Percentiles rank a stretch among this genome's conserved stretches.
Conservation (phyloP, 2,329 filamentous ascomycete genomes). For the Coniochaeta ligniaria region DNA sequence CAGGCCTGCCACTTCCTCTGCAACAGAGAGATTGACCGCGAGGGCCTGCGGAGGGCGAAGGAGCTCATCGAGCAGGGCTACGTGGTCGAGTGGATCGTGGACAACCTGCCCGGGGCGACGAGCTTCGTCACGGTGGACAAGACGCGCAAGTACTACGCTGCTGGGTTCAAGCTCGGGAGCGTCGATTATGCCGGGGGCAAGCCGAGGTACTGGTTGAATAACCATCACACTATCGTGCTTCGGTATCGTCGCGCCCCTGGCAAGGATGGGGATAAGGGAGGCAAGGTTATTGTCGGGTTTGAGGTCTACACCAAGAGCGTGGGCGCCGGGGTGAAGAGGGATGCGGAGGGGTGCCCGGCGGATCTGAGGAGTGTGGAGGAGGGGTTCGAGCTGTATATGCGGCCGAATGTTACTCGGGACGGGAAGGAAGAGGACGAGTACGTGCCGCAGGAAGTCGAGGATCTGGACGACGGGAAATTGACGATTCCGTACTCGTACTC, state of each 20-base stretch:
- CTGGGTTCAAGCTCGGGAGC: constrained; percentile 83
- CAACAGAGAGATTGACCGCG: constrained; percentile 55
- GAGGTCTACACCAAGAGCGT: constrained; percentile 88
- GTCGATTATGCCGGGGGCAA: constrained; percentile 56
- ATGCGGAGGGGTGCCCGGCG: constrained; percentile 58
- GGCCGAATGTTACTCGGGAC: constrained; percentile 52
- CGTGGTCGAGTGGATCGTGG: constrained; percentile 88
- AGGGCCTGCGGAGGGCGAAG: constrained; percentile 59
- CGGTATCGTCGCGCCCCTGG: constrained; percentile 68
- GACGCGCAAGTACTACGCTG: constrained; percentile 78
- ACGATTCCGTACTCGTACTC: constrained; percentile 83
- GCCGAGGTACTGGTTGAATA: constrained; percentile 70
- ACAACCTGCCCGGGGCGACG: constrained; percentile 83
- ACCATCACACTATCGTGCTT: constrained; percentile 80
- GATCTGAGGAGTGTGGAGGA: constrained; percentile 57
- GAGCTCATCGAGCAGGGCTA: constrained; percentile 73
- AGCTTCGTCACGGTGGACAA: constrained; percentile 85
- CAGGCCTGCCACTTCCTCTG: constrained; percentile 68
- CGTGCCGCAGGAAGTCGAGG: constrained; percentile 44
- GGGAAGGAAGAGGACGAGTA: constrained; percentile 48
- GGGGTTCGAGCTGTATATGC: constrained; percentile 62
- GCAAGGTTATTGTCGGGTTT: constrained; percentile 79
- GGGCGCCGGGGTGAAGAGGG: constrained; percentile 49
- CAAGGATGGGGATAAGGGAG: constrained; percentile 59
- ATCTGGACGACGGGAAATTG: constrained; percentile 32